Base-by-base conservation (phyloP, 2,329 filamentous ascomycete species). In the Colletotrichum falcatum region DNA sequence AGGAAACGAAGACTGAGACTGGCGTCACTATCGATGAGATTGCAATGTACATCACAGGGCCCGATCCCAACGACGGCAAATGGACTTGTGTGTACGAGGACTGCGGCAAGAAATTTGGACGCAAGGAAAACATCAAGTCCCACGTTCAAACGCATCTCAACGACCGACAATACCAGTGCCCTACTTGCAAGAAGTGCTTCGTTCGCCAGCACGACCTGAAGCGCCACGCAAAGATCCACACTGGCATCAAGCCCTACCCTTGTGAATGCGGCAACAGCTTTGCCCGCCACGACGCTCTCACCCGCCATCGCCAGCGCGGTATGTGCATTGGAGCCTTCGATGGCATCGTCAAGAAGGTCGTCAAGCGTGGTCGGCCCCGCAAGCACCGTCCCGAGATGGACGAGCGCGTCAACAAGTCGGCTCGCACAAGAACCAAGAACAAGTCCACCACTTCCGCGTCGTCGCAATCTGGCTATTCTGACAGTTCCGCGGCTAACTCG, bases 121-220 rank as follows among this genome's bases (percentile, higher is more conserved):
- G 96, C 75, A 97, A 98, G 80, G 96, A 99, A 81, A 98, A 99
- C 82, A 98, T 98, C 85, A 97, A 97, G 80, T 97, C 95, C 0
- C 96, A 99, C 80, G 94, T 99, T 18, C 96, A 99, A 82, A 99
- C 96, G 4, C 96, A 99, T 81, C 91, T 99, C 73, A 96, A 97
- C 76, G 96, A 99, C 80, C 89, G 96, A 58, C 96, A 98, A 79
- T 99, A 94, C 83, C 92, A 94, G 80, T 99, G 96, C 82, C 94
- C 95, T 55, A 91, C 93, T 65, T 99, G 96, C 84, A 88, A 92
- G 62, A 98, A 98, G 83, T 95, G 94, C 82, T 99, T 99, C 79
- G 96, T 98, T 51, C 92, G 96, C 46, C 95, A 97, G 76, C 96
- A 99, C 79, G 96, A 99, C 80, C 90, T 98, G 72, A 99, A 98